Evolutionary conservation across 257 asterid genomes (phyloP).

Genomic region (Gardenia jasminoides): DNA sequence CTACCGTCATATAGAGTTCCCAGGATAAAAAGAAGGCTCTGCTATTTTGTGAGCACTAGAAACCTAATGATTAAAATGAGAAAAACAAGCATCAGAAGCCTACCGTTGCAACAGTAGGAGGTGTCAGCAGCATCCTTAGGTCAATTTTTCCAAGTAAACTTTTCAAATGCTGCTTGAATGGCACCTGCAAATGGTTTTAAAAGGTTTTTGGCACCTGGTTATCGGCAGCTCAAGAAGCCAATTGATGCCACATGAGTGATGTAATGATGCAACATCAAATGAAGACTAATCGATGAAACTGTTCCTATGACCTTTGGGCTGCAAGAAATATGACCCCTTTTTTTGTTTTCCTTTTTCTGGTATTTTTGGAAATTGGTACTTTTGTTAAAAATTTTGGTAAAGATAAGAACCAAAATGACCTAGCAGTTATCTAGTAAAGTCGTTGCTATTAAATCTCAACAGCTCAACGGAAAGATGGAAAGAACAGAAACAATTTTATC

Average conservation of each 20-base stretch:
- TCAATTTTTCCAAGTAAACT: slow-evolving; percentile 19
- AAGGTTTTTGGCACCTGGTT: neutral
- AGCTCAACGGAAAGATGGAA: neutral
- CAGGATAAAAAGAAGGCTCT: neutral
- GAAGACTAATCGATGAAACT: neutral
- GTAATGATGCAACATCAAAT: neutral
- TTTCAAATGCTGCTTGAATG: slow-evolving; percentile 18
- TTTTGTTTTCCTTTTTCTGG: too few species aligned
- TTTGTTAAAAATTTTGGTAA: too few species aligned
- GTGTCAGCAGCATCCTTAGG: slow-evolving; percentile 26
- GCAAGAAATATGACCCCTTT: neutral
- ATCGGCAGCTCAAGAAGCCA: neutral
- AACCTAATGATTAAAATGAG: neutral
- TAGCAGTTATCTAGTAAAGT: too few species aligned
- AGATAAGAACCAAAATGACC: too few species aligned
- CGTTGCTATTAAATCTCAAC: too few species aligned
- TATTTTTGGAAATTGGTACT: too few species aligned
- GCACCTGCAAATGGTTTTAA: slow-evolving; percentile 20
- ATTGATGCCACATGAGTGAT: neutral
- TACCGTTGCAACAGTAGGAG: slow-evolving; percentile 39
- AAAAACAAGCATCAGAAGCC: slow-evolving; percentile 3
- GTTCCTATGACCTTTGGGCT: neutral
- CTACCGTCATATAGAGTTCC: neutral
- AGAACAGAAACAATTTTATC: neutral
- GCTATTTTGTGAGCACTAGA: neutral